These are phyloP conservation scores for Plantago lanceolata DNA, from an alignment of 305 asterid species.

Conservation along the genomic window DNA sequence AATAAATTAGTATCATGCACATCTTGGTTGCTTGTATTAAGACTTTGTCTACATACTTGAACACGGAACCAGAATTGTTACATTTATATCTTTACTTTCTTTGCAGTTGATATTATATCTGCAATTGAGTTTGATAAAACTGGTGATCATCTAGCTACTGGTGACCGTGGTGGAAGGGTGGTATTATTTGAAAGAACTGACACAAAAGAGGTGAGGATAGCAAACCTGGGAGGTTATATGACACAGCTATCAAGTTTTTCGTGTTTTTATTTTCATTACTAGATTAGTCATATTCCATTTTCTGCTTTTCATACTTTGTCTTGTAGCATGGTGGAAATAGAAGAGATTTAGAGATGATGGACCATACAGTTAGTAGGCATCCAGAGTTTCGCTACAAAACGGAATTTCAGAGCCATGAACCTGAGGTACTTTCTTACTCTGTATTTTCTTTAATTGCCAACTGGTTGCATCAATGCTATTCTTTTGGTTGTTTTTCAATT, in stretches of 20 bases:
- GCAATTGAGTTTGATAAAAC: conserved; percentile 93
- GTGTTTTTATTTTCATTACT: conserved; percentile 4
- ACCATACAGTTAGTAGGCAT: conserved; percentile 64
- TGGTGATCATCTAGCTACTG: conserved; percentile 98
- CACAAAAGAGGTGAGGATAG: conserved; percentile 60
- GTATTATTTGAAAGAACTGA: conserved; percentile 93
- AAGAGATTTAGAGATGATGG: conserved; percentile 79
- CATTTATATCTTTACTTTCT: conserved; percentile 23
- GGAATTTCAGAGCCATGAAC: conserved; percentile 99
- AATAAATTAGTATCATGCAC: background rate
- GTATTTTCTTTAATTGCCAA: conserved; percentile 11
- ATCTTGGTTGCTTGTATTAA: conserved; percentile 6
- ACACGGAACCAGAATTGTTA: conserved; percentile 14
- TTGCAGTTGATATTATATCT: conserved; percentile 89
- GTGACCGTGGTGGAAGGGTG: conserved; percentile 99
- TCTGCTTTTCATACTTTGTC: conserved; percentile 22
- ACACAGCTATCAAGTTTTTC: background rate
- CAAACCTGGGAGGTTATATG: conserved; percentile 13
- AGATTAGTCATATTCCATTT: conserved; percentile 8
- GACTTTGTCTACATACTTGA: conserved; percentile 3
- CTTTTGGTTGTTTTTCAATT: conserved; percentile 13
- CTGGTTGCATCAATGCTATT: conserved; percentile 9
- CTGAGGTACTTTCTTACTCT: conserved; percentile 58
- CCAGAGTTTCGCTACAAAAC: conserved; percentile 96
- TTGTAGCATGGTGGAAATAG: conserved; percentile 71